Evolutionary conservation across 345 rosid genomes (phyloP).

Genomic region (rapeseed (Brassica napus)): Da-Ae NC_063445.1:25517501-25518000

Average conservation of each 20-base stretch:
- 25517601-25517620: constrained; percentile 19
- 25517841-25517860: constrained; percentile 8
- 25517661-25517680: constrained; percentile 21
- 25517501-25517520: neutral
- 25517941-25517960: neutral
- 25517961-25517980: neutral
- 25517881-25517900: neutral
- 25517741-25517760: constrained; percentile 9
- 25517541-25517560: constrained; percentile 19
- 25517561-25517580: constrained; percentile 27
- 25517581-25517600: constrained; percentile 26
- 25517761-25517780: constrained; percentile 32
- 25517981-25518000: neutral
- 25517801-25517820: neutral
- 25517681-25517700: constrained; percentile 26
- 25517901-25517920: constrained; percentile 14
- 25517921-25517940: constrained; percentile 8
- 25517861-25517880: constrained; percentile 12
- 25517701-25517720: constrained; percentile 30
- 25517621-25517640: constrained; percentile 30
- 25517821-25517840: neutral
- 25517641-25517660: constrained; percentile 13
- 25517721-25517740: neutral
- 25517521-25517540: constrained; percentile 25
- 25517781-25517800: neutral